These are phyloP conservation scores for Naumovozyma baii DNA, from an alignment of 805 yeast species.

Conservation along the genomic window DNA sequence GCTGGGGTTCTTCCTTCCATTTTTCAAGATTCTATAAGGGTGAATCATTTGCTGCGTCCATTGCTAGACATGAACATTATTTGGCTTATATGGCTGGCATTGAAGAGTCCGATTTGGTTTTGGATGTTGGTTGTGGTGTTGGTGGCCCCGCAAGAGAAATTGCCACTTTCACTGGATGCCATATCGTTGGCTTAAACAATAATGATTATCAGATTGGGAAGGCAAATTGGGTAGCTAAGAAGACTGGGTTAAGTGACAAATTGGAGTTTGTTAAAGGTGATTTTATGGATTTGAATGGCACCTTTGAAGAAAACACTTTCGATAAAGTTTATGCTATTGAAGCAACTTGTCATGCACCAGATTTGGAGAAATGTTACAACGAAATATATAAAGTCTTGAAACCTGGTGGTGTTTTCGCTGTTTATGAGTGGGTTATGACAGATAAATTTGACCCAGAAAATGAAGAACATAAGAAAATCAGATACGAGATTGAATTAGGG, in stretches of 20 bases:
- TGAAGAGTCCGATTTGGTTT: constrained; percentile 69
- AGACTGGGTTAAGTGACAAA: constrained; percentile 56
- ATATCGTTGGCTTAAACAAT: constrained; percentile 85
- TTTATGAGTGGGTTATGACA: constrained; percentile 99
- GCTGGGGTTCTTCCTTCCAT: constrained; percentile 99
- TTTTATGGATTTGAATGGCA: constrained; percentile 94
- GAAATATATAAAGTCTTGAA: constrained; percentile 91
- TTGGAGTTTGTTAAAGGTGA: constrained; percentile 90
- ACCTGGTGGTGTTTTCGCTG: constrained; percentile 97
- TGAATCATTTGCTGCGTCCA: constrained; percentile 87
- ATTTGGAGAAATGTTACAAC: constrained; percentile 86
- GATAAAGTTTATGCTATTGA: constrained; percentile 98
- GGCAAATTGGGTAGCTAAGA: constrained; percentile 71
- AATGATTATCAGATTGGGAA: constrained; percentile 94
- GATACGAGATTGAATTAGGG: constrained; percentile 95
- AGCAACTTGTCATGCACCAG: constrained; percentile 98
- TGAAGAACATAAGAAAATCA: constrained; percentile 84
- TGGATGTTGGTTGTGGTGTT: constrained; percentile 98
- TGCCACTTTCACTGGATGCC: constrained; percentile 78
- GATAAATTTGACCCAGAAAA: constrained; percentile 80
- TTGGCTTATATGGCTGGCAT: constrained; percentile 81
- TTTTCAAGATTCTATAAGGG: constrained; percentile 90
- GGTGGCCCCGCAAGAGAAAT: constrained; percentile 99
- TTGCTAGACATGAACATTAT: constrained; percentile 95
- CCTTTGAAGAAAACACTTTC: constrained; percentile 77